Base-by-base conservation (phyloP, 2,329 filamentous ascomycete species). In the Cordyceps cicadae region DNA sequence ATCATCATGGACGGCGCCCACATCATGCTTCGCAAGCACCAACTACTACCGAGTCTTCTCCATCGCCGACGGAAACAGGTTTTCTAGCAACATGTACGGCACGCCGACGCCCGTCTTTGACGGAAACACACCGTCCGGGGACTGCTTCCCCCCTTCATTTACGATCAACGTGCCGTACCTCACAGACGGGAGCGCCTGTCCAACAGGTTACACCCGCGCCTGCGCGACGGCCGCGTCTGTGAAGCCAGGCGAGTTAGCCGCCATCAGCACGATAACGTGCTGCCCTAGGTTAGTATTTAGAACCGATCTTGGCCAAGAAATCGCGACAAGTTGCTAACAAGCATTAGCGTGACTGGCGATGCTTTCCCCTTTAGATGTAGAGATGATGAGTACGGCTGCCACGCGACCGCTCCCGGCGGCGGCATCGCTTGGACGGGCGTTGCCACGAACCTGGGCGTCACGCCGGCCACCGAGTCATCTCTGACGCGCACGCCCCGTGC, bases 11-110 rank as follows among this genome's bases (percentile, higher is more conserved):
- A 62, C 62, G 7, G 62, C 59, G 4, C 59, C 63, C 11, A 51
- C 59, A 34, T 62, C 59, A 41, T 64, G 63, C 41, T 62, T 63
- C 46, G 59, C 55, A 26, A 60, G 58, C 43, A 60, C 58, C 14
- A 60, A 60, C 39, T 60, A 60, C 51, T 60, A 60, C 43, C 58
- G 58, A 4, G 61, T 62, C 4, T 32, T 63, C 24, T 53, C 55
- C 29, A 17, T 32, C 6, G 51, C 53, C 5, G 21, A 24, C 12
- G 15, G 21, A 3, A 26, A 5, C 9, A 37, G 19, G 15, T 60
- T 37, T 21, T 37, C 60, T 34, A 63, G 62, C 46, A 64, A 64
- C 41, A 61, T 64, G 50, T 61, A 58, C 21, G 63, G 63, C 19
- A 64, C 63, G 19, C 61, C 63, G 5, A 64, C 62, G 26, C 63